phyloP scores from a whole-genome alignment of 805 yeast species.

The Candida michaelii region DNA sequence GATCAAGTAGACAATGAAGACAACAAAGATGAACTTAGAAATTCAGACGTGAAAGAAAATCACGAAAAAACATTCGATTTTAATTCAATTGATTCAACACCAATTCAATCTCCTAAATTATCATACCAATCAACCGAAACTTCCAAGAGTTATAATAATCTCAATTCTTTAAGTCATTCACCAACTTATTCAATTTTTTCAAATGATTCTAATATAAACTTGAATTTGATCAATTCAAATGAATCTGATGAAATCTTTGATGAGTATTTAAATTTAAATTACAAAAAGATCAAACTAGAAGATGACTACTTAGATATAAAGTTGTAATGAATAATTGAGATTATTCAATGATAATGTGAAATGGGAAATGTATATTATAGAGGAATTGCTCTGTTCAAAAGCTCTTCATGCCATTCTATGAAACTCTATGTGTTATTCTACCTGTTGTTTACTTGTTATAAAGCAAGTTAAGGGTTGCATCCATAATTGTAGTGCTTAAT shows the following conservation, averaged over 20 bases:
- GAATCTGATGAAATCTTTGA: slow-evolving; percentile 11
- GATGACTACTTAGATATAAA: slow-evolving; percentile 10
- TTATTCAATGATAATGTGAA: slow-evolving; percentile 6
- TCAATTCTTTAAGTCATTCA: slow-evolving; percentile 13
- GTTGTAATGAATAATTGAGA: not conserved
- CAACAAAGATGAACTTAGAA: not conserved
- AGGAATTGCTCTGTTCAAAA: not conserved
- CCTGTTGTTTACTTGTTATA: too few relatives aligned
- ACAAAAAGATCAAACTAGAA: slow-evolving; percentile 8
- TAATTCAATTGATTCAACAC: slow-evolving; percentile 8
- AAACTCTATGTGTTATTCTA: too few relatives aligned
- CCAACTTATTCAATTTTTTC: slow-evolving; percentile 18
- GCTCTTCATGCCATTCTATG: too few relatives aligned
- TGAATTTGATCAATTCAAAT: slow-evolving; percentile 15
- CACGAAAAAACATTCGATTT: slow-evolving; percentile 1
- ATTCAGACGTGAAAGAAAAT: not conserved
- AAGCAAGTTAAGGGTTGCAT: too few relatives aligned
- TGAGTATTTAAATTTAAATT: slow-evolving; percentile 14
- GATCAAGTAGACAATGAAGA: not conserved
- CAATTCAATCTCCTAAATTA: slow-evolving; percentile 10
- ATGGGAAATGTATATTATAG: slow-evolving; percentile 12
- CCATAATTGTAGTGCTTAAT: too few relatives aligned
- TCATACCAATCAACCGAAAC: not conserved
- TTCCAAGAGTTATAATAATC: not conserved
- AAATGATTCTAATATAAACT: slow-evolving; percentile 10